A percentile compares a stretch with the other conserved stretches of the same genome.
phyloP scores from a whole-genome alignment of 345 rosid genomes.

The Hirschfeldia incana region DNA sequence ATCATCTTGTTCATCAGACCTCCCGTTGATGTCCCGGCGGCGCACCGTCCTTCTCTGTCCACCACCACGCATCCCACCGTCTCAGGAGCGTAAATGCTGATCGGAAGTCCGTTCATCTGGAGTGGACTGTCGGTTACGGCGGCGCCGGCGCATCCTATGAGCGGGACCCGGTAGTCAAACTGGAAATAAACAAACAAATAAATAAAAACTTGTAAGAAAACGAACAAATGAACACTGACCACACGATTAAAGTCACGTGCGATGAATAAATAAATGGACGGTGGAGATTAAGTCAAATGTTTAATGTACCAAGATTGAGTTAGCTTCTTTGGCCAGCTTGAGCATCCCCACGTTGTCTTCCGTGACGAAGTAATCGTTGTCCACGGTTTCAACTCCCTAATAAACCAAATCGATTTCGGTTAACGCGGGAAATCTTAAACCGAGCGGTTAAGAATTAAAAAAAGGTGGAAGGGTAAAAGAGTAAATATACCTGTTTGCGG shows the following conservation, averaged over 20 bases:
- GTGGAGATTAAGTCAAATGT: conserved; percentile 9
- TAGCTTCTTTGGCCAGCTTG: conserved; percentile 84
- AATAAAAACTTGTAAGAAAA: background rate
- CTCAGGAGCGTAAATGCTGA: conserved; percentile 86
- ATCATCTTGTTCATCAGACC: conserved; percentile 89
- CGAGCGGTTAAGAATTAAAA: conserved; percentile 6
- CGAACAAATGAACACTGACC: background rate
- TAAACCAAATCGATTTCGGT: conserved; percentile 9
- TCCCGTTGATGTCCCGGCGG: conserved; percentile 93
- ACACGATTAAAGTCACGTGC: background rate
- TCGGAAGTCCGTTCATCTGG: conserved; percentile 90
- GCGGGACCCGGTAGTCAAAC: conserved; percentile 85
- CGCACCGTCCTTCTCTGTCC: conserved; percentile 77
- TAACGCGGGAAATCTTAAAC: background rate
- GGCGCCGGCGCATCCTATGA: conserved; percentile 56
- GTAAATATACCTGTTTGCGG: conserved; percentile 50
- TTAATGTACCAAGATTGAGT: conserved; percentile 75
- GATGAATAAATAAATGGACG: conserved; percentile 28
- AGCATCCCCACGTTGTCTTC: conserved; percentile 85
- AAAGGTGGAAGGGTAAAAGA: conserved; percentile 20
- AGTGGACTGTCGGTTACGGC: conserved; percentile 58
- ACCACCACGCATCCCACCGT: conserved; percentile 96
- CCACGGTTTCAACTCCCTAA: conserved; percentile 79
- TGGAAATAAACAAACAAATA: conserved; percentile 24
- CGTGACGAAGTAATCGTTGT: conserved; percentile 79